These are phyloP conservation scores for Colletotrichum sp. DNA, from an alignment of 2,329 filamentous ascomycete species.

Conservation along the genomic window DNA sequence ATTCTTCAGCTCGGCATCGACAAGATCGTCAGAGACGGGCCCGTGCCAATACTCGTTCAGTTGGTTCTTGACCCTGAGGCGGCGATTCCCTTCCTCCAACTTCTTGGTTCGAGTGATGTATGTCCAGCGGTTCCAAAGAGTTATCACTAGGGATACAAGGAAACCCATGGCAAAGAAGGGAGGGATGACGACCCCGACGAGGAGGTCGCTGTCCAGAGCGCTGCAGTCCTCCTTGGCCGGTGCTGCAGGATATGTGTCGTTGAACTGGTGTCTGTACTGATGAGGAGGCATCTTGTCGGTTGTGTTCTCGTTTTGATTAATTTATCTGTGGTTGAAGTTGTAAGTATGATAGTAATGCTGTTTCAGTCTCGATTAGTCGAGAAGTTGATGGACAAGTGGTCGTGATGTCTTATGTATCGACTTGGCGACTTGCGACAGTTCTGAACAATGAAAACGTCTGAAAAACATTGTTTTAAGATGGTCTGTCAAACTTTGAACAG, in stretches of 20 bases:
- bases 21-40: neutral
- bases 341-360: neutral
- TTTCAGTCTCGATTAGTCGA: neutral
- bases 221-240: neutral
- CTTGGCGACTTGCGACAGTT: neutral
- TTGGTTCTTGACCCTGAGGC: neutral
- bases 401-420: neutral
- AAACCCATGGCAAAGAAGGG: neutral
- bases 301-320: neutral
- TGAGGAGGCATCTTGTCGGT: neutral
- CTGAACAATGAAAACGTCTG: neutral
- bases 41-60: neutral
- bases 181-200: neutral
- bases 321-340: neutral
- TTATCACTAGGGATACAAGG: neutral
- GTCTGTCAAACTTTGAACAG: neutral
- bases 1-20: neutral
- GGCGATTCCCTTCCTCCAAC: neutral
- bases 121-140: neutral
- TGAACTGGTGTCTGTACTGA: neutral
- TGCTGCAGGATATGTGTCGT: neutral
- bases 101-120: neutral
- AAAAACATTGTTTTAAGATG: neutral
- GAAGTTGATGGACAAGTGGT: neutral
- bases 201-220: neutral